Percentiles rank a stretch among this genome's conserved stretches.
phyloP scores from a whole-genome alignment of 2,329 filamentous ascomycete genomes.

The Aspergillus brasiliensis region DNA sequence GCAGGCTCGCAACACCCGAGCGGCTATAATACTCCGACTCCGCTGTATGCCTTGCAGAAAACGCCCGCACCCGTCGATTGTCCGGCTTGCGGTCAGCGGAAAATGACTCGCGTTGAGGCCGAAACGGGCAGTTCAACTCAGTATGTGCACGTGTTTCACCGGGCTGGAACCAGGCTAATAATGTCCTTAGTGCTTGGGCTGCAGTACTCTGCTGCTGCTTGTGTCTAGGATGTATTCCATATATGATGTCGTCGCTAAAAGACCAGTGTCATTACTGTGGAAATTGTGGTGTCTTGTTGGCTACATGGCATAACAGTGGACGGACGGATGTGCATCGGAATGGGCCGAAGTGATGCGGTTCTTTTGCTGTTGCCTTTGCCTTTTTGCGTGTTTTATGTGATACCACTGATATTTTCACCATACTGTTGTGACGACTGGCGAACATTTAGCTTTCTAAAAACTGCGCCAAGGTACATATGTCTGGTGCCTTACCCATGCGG shows the following conservation, averaged over 20 bases:
- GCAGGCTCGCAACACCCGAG: conserved; percentile 18
- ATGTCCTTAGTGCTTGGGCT: conserved; percentile 46
- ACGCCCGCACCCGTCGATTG: conserved; percentile 51
- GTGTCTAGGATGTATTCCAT: conserved; percentile 53
- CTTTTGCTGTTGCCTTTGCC: not conserved
- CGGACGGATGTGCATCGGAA: conserved; percentile 46
- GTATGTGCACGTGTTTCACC: conserved; percentile 20
- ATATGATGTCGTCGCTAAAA: conserved; percentile 51
- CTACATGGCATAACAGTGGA: conserved; percentile 53
- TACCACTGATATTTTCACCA: not conserved
- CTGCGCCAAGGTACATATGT: no score
- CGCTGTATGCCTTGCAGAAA: conserved; percentile 30
- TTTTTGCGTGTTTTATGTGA: not conserved
- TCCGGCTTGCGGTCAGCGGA: conserved; percentile 47
- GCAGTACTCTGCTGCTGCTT: conserved; percentile 45
- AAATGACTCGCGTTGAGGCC: conserved; percentile 28
- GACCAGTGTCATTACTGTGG: conserved; percentile 54
- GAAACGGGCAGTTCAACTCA: conserved; percentile 32
- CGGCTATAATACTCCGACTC: conserved; percentile 26
- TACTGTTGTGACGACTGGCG: no score
- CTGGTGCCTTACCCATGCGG: no score
- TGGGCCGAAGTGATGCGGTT: not conserved
- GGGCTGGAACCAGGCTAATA: not conserved
- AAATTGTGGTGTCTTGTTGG: conserved; percentile 48
- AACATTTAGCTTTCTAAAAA: no score